Base-by-base conservation (phyloP, 2,329 filamentous ascomycete species). In the Elsinoe necatrix region DNA sequence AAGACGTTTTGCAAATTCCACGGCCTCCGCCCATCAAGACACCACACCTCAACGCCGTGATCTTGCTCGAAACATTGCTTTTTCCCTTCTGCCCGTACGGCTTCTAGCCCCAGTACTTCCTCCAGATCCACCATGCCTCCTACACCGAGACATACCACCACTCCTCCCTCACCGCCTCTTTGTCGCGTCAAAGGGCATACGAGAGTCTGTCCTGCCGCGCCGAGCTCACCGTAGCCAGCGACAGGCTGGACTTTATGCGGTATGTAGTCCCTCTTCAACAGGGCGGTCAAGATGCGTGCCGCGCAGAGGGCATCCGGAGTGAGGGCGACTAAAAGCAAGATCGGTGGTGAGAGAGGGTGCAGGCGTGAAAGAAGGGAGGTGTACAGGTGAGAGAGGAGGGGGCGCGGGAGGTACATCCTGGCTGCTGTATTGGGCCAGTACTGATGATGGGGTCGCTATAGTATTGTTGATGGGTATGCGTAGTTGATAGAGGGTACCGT, bases 261-360 rank as follows among this genome's bases (percentile, higher is more conserved):
- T 64, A 98, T 95, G 69, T 95, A 97, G 76, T 98, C 93, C 77
- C 92, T 87, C 73, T 95, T 96, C 59, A 98, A 79, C n/a, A 98
- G 80, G 52, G 86, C 81, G 2, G 92, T 95, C 48, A 98, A 82
- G 60, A 98, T 96, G 60, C 91, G 89, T 70, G 90, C 95, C 61
- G 91, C 93, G 72, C 92, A 97, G 60, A 98, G 83, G 61, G 93
- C 88, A 74, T 98, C 93, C 56, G 93, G 90, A 68, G 96, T 92
- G 68, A 97, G 87, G 34, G 92, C 88, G 62, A 91, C 91, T 57
- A 98, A 86, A 61, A 98, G 83, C 23, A 97, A 80, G 55, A 97
- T 89, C 0, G 91, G 91, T 37, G 92, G 87, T 16, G 90, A 93
- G 54, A 92, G 82, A n/a, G 91, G 86, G 68, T 96, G 89, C 63